Base-by-base conservation (phyloP, 129 eudicot genomes). In the Flaveria sonorensis region DNA sequence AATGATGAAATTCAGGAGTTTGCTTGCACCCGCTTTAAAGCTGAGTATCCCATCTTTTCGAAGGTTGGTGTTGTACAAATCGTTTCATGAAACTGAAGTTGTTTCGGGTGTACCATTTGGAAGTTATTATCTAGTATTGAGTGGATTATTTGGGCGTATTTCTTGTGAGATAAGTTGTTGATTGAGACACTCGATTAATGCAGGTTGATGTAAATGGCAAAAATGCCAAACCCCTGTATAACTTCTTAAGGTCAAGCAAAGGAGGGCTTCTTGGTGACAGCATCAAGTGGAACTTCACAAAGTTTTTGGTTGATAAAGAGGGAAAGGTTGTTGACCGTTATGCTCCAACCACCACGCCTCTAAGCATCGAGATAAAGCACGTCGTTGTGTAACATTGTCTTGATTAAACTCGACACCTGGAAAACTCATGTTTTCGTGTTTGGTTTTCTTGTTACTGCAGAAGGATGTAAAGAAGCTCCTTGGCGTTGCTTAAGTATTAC, bases 271-370 rank as follows among this genome's bases (percentile, higher is more conserved):
- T 93, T 14, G 98, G 98, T 16, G 95, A 93, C 46, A 82, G 86
- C 13, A 88, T 93, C 60, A 93, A 93, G 68, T 93, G 98, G 98
- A 93, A 93, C 75, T 93, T 93, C 89, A 76, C 95, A 21, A 93
- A 93, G 70, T 93, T 93, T 75, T 81, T 93, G 14, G 95, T 93
- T 10, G 86, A 93, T 50, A 83, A 70, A 77, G 89, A 93, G 52
- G 98, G 98, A 6, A 84, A 85, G 0, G 96, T 93, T 42, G 90
- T 88, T 24, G 98, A 93, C 64, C 98, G 98, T 40, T 93, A 90
- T 85, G 98, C 98, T 11, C 98, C 98, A 72, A 93, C 95, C 55
- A 93, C 98, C 23, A 82, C 96, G 87, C 98, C 98, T 61, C 83
- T 91, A 2, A 90, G 98, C 89, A 90, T 93, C 6, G 98, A 92